Conservation (phyloP, 257 asterid genomes). For the Primulina huaijiensis region DNA sequence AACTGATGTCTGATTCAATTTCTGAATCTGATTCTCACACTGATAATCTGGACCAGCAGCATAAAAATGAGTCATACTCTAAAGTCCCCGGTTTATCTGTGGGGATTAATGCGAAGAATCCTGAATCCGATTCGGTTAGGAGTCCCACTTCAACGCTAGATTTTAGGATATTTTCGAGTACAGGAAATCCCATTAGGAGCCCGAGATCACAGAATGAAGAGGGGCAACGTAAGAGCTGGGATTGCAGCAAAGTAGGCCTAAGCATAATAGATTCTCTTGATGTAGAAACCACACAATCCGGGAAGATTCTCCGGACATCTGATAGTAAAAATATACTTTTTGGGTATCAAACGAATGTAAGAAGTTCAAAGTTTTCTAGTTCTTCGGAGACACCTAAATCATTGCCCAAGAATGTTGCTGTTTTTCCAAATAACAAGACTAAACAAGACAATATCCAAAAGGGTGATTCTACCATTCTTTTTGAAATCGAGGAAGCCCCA, state of each 20-base stretch:
- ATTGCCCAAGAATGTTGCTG: slow-evolving; percentile 53
- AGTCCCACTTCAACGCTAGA: neutral
- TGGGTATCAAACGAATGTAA: slow-evolving; percentile 56
- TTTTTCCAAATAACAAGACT: slow-evolving; percentile 36
- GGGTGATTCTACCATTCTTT: slow-evolving; percentile 55
- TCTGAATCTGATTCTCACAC: neutral
- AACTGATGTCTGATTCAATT: neutral
- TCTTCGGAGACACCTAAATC: slow-evolving; percentile 54
- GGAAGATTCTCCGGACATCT: slow-evolving; percentile 39
- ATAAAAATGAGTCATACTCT: neutral
- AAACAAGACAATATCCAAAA: slow-evolving; percentile 38
- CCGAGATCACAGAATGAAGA: slow-evolving; percentile 1
- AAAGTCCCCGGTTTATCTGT: neutral
- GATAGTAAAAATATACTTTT: slow-evolving; percentile 58
- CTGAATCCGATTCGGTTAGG: neutral
- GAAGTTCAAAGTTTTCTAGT: slow-evolving; percentile 34
- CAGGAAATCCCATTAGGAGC: neutral
- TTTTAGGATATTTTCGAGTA: neutral
- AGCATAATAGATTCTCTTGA: slow-evolving; percentile 84
- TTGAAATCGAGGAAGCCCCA: slow-evolving; percentile 60
- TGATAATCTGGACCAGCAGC: neutral
- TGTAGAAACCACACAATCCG: slow-evolving; percentile 35
- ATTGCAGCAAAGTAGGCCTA: slow-evolving; percentile 57
- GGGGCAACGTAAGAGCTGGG: slow-evolving; percentile 37
- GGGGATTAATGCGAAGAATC: neutral